Evolutionary conservation across 2,329 filamentous ascomycete genomes (phyloP).

Genomic region (Aureobasidium uvarum): DNA sequence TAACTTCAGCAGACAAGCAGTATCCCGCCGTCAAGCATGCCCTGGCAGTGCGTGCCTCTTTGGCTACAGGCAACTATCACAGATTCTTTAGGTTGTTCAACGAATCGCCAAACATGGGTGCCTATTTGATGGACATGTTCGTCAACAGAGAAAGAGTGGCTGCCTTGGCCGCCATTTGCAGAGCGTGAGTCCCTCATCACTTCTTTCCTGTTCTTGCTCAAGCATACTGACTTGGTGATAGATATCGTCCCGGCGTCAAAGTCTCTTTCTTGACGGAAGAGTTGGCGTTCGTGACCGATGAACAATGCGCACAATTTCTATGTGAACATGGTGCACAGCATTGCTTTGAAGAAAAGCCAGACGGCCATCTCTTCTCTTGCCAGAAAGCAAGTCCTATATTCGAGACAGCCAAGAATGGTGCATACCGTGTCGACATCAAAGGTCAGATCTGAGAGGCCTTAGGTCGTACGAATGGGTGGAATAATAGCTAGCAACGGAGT

Average conservation of each 20-base stretch:
- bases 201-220: not conserved
- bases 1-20: constrained; percentile 95
- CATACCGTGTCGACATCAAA: constrained; percentile 95
- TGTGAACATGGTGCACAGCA: constrained; percentile 73
- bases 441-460: constrained; percentile 73
- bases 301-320: constrained; percentile 76
- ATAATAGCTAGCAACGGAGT: constrained; percentile 8
- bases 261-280: constrained; percentile 93
- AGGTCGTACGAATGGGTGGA: constrained; percentile 56
- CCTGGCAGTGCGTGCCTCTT: constrained; percentile 81
- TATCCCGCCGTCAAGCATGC: constrained; percentile 85
- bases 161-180: constrained; percentile 89
- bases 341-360: constrained; percentile 72
- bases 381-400: constrained; percentile 72
- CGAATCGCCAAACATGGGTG: constrained; percentile 93
- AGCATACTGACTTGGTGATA: constrained; percentile 50
- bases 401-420: constrained; percentile 67
- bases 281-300: constrained; percentile 85
- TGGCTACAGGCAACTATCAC: constrained; percentile 95
- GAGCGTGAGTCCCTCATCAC: constrained; percentile 67
- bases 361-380: constrained; percentile 64
- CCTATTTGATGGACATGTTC: constrained; percentile 99
- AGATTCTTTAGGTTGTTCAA: constrained; percentile 96
- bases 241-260: constrained; percentile 88
- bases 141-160: constrained; percentile 87